phyloP scores from a whole-genome alignment of 169 alveolate genomes.

The Perkinsus olseni region DNA sequence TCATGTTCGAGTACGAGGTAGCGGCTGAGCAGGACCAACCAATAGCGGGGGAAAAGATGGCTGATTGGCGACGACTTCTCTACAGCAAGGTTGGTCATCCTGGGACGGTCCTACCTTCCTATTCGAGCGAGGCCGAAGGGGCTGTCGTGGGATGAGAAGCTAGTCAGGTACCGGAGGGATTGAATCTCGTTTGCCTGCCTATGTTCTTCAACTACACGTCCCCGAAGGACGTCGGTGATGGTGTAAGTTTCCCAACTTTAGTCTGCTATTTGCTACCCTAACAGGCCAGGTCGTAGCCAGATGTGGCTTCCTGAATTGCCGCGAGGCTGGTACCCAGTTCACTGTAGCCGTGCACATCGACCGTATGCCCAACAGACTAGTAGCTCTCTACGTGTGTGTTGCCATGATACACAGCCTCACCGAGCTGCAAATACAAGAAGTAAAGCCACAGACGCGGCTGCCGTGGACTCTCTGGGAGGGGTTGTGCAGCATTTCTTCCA shows the following conservation, averaged over 20 bases:
- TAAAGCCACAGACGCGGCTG: neutral
- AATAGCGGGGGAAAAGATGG: neutral
- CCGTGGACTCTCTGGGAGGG: neutral
- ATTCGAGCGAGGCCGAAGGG: neutral
- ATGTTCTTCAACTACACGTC: neutral
- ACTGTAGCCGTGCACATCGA: neutral
- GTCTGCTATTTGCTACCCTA: neutral
- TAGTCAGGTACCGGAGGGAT: neutral
- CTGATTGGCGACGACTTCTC: neutral
- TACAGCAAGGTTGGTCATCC: neutral
- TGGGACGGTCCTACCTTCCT: too few relatives aligned
- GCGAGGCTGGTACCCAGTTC: neutral
- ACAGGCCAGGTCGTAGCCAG: neutral
- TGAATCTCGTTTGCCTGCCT: neutral
- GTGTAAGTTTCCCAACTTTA: neutral
- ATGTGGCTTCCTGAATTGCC: neutral
- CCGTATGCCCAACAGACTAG: conserved; percentile 9
- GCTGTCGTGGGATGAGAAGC: neutral
- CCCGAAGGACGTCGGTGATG: neutral
- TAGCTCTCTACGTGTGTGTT: neutral
- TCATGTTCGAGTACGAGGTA: neutral
- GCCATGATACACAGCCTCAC: neutral
- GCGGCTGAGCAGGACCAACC: neutral
- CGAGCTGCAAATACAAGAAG: neutral
- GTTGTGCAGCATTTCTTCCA: too few relatives aligned